Conservation (phyloP, 73 alveolate species). For the Paramecium biaurelia region DNA sequence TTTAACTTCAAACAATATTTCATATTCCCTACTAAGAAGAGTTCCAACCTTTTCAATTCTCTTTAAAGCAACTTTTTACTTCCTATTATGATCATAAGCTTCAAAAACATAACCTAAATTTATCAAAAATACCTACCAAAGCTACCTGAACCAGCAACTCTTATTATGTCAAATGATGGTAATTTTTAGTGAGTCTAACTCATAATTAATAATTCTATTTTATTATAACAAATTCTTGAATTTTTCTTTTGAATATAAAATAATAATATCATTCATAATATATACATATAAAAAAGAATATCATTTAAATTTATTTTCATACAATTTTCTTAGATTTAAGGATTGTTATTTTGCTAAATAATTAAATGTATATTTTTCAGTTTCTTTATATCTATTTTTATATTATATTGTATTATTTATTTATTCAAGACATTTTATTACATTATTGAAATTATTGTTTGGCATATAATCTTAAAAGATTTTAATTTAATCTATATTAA, state of each 20-base stretch:
- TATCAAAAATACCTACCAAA: conserved; percentile 66
- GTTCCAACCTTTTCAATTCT: conserved; percentile 90
- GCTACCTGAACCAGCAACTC: conserved; percentile 77
- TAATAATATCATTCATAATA: background rate
- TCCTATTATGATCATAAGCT: conserved; percentile 79
- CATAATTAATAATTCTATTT: conserved; percentile 1
- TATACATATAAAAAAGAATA: background rate
- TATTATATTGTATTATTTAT: background rate
- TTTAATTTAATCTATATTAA: background rate
- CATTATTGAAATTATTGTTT: background rate
- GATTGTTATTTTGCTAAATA: background rate
- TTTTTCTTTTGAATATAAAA: background rate
- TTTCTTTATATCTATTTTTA: background rate
- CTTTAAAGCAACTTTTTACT: conserved; percentile 84
- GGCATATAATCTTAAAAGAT: background rate
- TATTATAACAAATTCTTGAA: background rate
- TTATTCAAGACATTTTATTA: background rate
- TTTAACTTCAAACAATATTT: conserved; percentile 79
- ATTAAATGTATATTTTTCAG: background rate
- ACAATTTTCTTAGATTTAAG: background rate
- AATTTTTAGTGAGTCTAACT: background rate
- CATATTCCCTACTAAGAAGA: conserved; percentile 87
- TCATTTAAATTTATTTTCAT: background rate
- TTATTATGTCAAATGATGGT: conserved; percentile 70
- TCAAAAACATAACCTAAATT: conserved; percentile 88